These are phyloP conservation scores for Chalciporus piperatus DNA, from an alignment of 768 basidiomycete species.

Conservation along the genomic window DNA sequence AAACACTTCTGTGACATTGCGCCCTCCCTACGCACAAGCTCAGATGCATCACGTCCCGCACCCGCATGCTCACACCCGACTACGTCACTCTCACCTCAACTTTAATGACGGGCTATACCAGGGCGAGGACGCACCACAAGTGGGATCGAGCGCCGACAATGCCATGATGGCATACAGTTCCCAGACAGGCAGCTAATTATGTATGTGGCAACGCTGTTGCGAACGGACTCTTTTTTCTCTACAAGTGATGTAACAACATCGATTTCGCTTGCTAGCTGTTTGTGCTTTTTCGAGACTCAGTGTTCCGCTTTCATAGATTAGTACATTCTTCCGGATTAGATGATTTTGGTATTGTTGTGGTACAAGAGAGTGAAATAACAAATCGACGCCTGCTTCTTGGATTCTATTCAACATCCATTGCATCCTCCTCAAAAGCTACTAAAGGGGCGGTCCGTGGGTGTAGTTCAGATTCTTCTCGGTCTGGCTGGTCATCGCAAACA, in stretches of 20 bases:
- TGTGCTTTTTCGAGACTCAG: slow-evolving; percentile 18
- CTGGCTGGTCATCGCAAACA: slow-evolving; percentile 4
- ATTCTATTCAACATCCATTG: slow-evolving; percentile 52
- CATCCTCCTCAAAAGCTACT: slow-evolving; percentile 29
- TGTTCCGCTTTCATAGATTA: slow-evolving; percentile 25
- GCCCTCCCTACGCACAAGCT: slow-evolving; percentile 53
- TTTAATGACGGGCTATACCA: slow-evolving; percentile 41
- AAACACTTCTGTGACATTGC: slow-evolving; percentile 46
- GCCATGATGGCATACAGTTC: slow-evolving; percentile 50
- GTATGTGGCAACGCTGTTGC: neutral
- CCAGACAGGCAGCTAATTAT: slow-evolving; percentile 29
- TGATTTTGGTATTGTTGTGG: slow-evolving; percentile 17
- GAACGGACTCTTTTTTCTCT: slow-evolving; percentile 5
- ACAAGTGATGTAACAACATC: slow-evolving; percentile 12
- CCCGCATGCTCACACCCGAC: slow-evolving; percentile 73
- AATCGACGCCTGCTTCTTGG: neutral
- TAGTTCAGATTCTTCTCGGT: neutral
- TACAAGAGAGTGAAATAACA: slow-evolving; percentile 10
- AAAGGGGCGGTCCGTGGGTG: neutral
- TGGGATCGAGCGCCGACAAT: slow-evolving; percentile 31
- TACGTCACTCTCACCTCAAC: slow-evolving; percentile 58
- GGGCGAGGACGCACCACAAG: slow-evolving; percentile 25
- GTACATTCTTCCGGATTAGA: slow-evolving; percentile 24
- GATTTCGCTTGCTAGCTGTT: slow-evolving; percentile 19
- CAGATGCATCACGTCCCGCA: slow-evolving; percentile 83